phyloP scores from a whole-genome alignment of 331 rosid species.

The Pyrus hybrid region DNA sequence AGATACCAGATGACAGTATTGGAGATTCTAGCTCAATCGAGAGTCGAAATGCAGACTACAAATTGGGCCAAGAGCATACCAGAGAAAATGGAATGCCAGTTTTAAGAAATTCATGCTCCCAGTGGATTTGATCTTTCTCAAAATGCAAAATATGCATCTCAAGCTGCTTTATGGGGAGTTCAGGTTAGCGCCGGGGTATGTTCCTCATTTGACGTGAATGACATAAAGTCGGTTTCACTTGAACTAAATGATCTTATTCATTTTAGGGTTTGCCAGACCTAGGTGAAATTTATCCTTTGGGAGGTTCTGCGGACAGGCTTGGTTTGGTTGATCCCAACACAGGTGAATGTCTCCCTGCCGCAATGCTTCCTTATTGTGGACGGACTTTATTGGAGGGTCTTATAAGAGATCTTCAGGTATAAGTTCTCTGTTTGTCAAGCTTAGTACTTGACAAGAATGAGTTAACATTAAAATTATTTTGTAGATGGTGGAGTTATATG shows the following conservation, averaged over 20 bases:
- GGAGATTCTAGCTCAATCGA: slow-evolving; percentile 56
- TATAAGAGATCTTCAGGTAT: slow-evolving; percentile 97
- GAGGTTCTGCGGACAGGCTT: slow-evolving; percentile 97
- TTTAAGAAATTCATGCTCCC: slow-evolving; percentile 70
- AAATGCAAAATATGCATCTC: slow-evolving; percentile 76
- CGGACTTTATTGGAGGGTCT: slow-evolving; percentile 93
- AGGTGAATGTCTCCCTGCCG: slow-evolving; percentile 97
- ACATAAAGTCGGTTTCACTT: slow-evolving; percentile 12
- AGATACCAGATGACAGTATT: slow-evolving; percentile 78
- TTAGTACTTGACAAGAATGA: slow-evolving; percentile 11
- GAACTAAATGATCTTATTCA: slow-evolving; percentile 36
- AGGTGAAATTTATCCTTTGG: slow-evolving; percentile 97
- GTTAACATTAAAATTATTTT: slow-evolving; percentile 13
- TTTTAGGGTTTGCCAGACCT: slow-evolving; percentile 92
- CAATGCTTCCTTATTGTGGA: slow-evolving; percentile 94
- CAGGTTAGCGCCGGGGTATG: slow-evolving; percentile 50
- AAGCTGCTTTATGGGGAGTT: slow-evolving; percentile 98
- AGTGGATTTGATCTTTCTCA: slow-evolving; percentile 64
- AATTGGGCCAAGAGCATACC: slow-evolving; percentile 39
- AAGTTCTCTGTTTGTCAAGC: slow-evolving; percentile 22
- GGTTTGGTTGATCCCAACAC: slow-evolving; percentile 76
- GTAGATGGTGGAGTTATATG: slow-evolving; percentile 1
- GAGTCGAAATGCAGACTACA: slow-evolving; percentile 34
- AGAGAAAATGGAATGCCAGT: slow-evolving; percentile 43
- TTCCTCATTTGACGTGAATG: background rate